Base-by-base conservation (phyloP, 2,329 filamentous ascomycete species). In the Epichloe amarillans region DNA sequence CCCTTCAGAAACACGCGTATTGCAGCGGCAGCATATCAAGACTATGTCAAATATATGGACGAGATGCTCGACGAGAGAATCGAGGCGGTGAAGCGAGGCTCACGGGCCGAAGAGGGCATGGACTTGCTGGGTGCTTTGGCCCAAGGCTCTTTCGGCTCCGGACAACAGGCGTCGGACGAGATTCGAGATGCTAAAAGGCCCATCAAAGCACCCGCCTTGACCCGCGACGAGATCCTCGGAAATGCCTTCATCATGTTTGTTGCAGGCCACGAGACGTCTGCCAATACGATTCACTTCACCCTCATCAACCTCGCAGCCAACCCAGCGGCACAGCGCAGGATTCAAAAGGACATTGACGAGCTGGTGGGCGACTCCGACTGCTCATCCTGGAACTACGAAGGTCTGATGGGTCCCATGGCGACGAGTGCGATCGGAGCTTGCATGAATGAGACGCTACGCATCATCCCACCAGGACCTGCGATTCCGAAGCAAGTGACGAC, bases 201-300 rank as follows among this genome's bases (percentile, higher is more conserved):
- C 17, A 47, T 50, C 5, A 64, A 63, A 53, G 55, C 61, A 5
- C 68, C 65, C 12, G 63, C 65, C 17, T 64, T 84, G n/a, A 72
- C 67, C 5, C 77, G 82, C 55, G 72, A 74, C 4, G 84, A 89
- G 50, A 83, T 90, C 52, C 68, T 86, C 30, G 84, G 84, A 47
- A 89, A 89, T 60, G 80, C 84, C 19, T 84, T 83, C 55, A 71
- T 83, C 58, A 79, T 82, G 66, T 72, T 79, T 53, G 72, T 90
- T 1, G 86, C 87, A 0, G 87, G 87, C 12, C 86, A 93, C 65
- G 87, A 93, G 65, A 90, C 86, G 1, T 85, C 85, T 2, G 86
- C 86, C 46, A 88, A 86, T 64, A 76, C 79, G 4, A 71, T 89
- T 39, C 83, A 90, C 66, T 89, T 86, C 62, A 74, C 80, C 2